Percentiles rank a stretch among this genome's conserved stretches.
Evolutionary conservation across 2,329 filamentous ascomycete genomes (phyloP).

Genomic region (Bipolaris bicolor): DNA sequence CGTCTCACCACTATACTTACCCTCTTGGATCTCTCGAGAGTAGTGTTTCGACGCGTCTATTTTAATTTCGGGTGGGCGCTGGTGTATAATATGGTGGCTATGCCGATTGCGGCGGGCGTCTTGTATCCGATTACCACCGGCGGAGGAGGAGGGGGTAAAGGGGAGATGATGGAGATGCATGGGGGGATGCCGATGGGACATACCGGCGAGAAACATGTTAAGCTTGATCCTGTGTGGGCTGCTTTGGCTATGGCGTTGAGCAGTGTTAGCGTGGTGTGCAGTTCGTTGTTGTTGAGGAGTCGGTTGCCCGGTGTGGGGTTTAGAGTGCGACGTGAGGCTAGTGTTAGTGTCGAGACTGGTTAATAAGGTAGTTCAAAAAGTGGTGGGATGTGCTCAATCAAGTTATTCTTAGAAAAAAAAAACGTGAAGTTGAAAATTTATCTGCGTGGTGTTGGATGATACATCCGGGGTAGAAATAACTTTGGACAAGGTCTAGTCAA

Average conservation of each 20-base stretch:
- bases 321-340: constrained; percentile 19
- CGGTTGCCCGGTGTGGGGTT: constrained; percentile 54
- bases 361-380: too few species aligned
- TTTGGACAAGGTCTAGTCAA: too few species aligned
- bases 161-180: constrained; percentile 55
- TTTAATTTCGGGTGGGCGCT: constrained; percentile 88
- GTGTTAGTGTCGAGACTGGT: neutral
- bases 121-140: constrained; percentile 67
- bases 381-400: too few species aligned
- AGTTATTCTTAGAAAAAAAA: too few species aligned
- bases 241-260: constrained; percentile 91
- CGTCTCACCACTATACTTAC: constrained; percentile 73
- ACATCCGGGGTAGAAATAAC: too few species aligned
- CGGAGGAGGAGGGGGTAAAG: constrained; percentile 10
- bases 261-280: constrained; percentile 85
- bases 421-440: too few species aligned
- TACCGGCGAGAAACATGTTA: constrained; percentile 60
- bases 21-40: constrained; percentile 71
- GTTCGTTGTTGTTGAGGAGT: constrained; percentile 74
- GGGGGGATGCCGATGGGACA: constrained; percentile 48
- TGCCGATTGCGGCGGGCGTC: constrained; percentile 82
- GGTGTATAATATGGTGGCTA: constrained; percentile 77
- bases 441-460: too few species aligned
- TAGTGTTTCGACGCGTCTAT: constrained; percentile 78
- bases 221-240: constrained; percentile 82